Base-by-base conservation (phyloP, 2,329 filamentous ascomycete genomes). In the Colletotrichum scovillei region DNA sequence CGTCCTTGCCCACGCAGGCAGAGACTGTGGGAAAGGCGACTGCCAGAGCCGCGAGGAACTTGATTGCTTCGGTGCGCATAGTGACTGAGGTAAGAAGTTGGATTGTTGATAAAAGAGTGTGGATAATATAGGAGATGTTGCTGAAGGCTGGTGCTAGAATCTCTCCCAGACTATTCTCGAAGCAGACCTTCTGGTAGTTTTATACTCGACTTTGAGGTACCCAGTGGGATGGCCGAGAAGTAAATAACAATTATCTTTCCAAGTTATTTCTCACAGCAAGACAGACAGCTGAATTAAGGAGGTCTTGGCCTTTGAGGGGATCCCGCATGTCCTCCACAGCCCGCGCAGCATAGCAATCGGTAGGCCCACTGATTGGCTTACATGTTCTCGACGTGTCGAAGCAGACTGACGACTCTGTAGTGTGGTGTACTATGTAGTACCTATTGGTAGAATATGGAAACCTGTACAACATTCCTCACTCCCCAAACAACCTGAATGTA, bases 1-100 rank as follows among this genome's bases (percentile, higher is more conserved):
- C 78, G 14, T 78, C 80, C n/a, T 77, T 76, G 62, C 75, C 69
- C 9, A 72, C 70, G 59, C 78, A 79, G 56, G 77, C 78, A 32
- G 77, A 73, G 57, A 75, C 72, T 2, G 74, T 60, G 57, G 78
- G 77, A 14, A 78, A 30, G 5, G 75, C 62, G 11, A 73, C 56
- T n/a, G 60, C 71, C 4, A 73, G 67, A 57, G 71, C 60, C 67
- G 67, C 67, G 49, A 70, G 38, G 11, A 73, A n/a, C 35, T 70
- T 69, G 49, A 66, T 67, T 19, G 62, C 58, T 59, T 72, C 30
- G 52, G 66, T 30, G 16, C 62, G 71, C 67, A 70, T 70, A 28
- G 5, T 67, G 56, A 58, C 11, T 35, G 35, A 30, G 57, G 7
- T 22, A 14, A 11, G 24, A 22, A 9, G 16, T 52, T 7, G 14